Evolutionary conservation across 129 eudicot species (phyloP).

Genomic region (Artemisia argyi): DNA sequence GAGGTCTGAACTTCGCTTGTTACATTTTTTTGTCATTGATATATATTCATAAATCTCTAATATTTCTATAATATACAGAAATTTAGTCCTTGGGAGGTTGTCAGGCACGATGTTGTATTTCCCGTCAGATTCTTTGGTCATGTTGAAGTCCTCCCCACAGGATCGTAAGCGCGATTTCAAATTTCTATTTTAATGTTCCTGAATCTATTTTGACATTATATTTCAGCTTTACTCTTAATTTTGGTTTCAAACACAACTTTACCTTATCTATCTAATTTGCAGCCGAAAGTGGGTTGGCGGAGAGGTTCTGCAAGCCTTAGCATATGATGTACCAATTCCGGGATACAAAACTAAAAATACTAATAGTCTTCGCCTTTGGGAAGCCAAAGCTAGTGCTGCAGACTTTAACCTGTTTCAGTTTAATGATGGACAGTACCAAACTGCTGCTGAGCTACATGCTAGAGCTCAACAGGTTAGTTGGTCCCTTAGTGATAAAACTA

Average conservation of each 20-base stretch:
- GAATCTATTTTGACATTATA: neutral
- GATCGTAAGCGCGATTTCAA: constrained; percentile 68
- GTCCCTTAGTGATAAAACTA: neutral
- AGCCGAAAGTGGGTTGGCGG: constrained; percentile 97
- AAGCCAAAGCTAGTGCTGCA: constrained; percentile 83
- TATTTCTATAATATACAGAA: constrained; percentile 52
- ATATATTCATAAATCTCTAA: neutral
- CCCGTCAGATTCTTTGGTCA: constrained; percentile 96
- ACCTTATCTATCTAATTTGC: constrained; percentile 10
- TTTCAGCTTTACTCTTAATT: neutral
- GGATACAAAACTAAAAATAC: constrained; percentile 98
- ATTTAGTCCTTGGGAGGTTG: constrained; percentile 99
- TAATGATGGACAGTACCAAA: constrained; percentile 90
- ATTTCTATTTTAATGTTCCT: neutral
- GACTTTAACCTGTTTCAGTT: constrained; percentile 89
- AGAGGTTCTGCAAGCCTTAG: constrained; percentile 89
- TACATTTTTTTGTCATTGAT: neutral
- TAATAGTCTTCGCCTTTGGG: constrained; percentile 99
- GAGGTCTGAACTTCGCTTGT: constrained; percentile 59
- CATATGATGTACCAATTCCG: constrained; percentile 98
- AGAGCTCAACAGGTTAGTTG: constrained; percentile 88
- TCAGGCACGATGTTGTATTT: constrained; percentile 84
- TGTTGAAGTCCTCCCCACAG: constrained; percentile 83
- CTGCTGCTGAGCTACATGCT: constrained; percentile 87
- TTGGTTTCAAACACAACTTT: neutral